These are phyloP conservation scores for Ceratorhiza oryzae-sativae DNA, from an alignment of 1,284 basidiomycete genomes.

Conservation along the genomic window DNA sequence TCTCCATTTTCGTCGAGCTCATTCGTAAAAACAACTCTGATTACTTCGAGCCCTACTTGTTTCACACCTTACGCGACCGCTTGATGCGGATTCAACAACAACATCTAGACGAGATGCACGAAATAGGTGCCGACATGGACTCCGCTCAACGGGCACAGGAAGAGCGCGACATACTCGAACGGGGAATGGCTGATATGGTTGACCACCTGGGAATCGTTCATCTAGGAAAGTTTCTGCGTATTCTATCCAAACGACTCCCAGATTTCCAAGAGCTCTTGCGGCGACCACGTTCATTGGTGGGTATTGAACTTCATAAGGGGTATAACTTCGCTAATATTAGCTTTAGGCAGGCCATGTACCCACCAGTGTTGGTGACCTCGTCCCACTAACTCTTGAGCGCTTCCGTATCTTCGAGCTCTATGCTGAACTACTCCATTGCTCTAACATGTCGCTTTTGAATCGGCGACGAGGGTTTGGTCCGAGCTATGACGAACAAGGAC, in stretches of 20 bases:
- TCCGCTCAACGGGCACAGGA: constrained; percentile 56
- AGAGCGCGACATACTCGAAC: constrained; percentile 74
- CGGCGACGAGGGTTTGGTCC: constrained; percentile 71
- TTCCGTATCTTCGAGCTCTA: constrained; percentile 98
- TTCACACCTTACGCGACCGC: constrained; percentile 91
- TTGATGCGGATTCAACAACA: constrained; percentile 87
- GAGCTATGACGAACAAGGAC: constrained; percentile 80
- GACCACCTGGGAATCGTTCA: constrained; percentile 94
- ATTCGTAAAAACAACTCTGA: constrained; percentile 99
- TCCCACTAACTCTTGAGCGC: constrained; percentile 91
- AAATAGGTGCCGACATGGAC: constrained; percentile 38
- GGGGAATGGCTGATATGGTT: constrained; percentile 85
- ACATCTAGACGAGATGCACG: constrained; percentile 50
- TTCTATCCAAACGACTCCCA: constrained; percentile 74
- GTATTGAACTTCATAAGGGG: constrained; percentile 48
- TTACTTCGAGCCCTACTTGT: constrained; percentile 98
- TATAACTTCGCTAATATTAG: constrained; percentile 26
- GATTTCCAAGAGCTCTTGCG: constrained; percentile 76
- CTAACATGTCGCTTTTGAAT: constrained; percentile 97
- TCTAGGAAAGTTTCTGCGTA: constrained; percentile 82
- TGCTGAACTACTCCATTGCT: constrained; percentile 96
- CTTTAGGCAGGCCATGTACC: constrained; percentile 66
- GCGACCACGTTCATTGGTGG: constrained; percentile 76
- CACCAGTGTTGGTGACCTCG: constrained; percentile 74
- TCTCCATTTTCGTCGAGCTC: constrained; percentile 92